Base-by-base conservation (phyloP, 345 rosid genomes). In the Eucalyptus albens region DNA sequence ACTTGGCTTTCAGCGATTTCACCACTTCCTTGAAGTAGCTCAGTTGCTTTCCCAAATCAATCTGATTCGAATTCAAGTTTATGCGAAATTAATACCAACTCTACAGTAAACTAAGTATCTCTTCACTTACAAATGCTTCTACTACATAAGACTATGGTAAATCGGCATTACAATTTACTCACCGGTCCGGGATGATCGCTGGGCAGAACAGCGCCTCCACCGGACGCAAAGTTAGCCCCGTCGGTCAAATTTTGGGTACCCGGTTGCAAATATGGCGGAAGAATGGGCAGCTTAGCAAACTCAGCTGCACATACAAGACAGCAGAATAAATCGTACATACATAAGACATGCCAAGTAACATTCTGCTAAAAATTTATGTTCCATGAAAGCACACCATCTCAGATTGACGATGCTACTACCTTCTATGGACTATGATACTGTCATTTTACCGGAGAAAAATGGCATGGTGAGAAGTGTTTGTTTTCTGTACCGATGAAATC, bases 141-240 rank as follows among this genome's bases (percentile, higher is more conserved):
- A 16, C 77, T 21, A 77, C 45, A 37, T 77, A 11, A 37, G 47
- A 77, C 27, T 77, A 37, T 10, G 12, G 83, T 1, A 77, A 77
- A 19, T 4, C 85, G 7, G 85, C 85, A 40, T 77, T 21, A 21
- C 29, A 77, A 40, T 37, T 77, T 77, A 40, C 85, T 40, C 85
- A 40, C 85, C 15, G 85, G 83, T 21, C 85, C 47, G 15, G 85
- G 85, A 77, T 77, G 85, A 40, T 77, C 85, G 29, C 85, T 0
- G 47, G 85, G 85, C 47, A 40, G 83, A 89, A 88, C 94, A 86
- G 91, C 93, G 26, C 91, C 92, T 85, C 91, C 93, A 3, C 65
- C 92, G 17, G 93, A 92, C 3, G 94, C 93, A 81, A 92, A 93
- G 72, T 91, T 93, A n/a, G 89, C 87, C 44, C 94, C 92, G 88